phyloP scores from a whole-genome alignment of 495 filamentous ascomycete species.

The Podospora comata region DNA sequence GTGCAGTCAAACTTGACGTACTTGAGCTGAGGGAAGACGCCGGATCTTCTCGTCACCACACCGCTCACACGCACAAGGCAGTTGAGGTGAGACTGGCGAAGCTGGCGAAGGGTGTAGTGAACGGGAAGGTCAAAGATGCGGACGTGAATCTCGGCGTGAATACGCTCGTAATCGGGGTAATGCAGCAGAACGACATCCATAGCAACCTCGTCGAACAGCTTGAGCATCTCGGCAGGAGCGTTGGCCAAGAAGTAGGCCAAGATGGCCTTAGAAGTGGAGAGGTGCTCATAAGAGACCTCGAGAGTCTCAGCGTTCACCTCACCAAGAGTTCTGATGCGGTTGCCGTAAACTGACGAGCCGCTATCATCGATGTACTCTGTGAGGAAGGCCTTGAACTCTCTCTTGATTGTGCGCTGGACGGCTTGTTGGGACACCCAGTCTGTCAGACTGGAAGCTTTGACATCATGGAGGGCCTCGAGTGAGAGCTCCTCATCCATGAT shows the following conservation, averaged over 20 bases:
- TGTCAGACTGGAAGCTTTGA: conserved; percentile 87
- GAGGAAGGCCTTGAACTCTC: conserved; percentile 96
- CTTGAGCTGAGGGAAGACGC: conserved; percentile 97
- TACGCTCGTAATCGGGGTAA: conserved; percentile 96
- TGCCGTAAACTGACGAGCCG: conserved; percentile 89
- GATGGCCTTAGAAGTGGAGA: conserved; percentile 85
- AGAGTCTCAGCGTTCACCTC: conserved; percentile 94
- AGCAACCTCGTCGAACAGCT: conserved; percentile 94
- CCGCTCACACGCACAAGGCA: conserved; percentile 92
- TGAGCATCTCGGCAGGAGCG: conserved; percentile 86
- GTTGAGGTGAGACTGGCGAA: conserved; percentile 95
- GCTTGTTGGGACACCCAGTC: conserved; percentile 93
- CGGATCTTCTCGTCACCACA: conserved; percentile 93
- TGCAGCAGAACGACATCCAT: conserved; percentile 93
- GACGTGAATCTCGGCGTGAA: conserved; percentile 97
- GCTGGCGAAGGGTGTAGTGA: conserved; percentile 92
- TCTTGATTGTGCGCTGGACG: conserved; percentile 87
- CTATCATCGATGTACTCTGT: conserved; percentile 89
- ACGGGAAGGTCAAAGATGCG: conserved; percentile 93
- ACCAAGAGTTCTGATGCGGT: conserved; percentile 86
- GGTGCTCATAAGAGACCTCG: conserved; percentile 92
- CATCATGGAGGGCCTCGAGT: conserved; percentile 84
- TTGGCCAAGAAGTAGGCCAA: conserved; percentile 98
- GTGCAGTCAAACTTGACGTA: conserved; percentile 96
- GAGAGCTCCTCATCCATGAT: conserved; percentile 94